phyloP scores from a whole-genome alignment of 345 rosid genomes.

The Eucalyptus leucophloia region DNA sequence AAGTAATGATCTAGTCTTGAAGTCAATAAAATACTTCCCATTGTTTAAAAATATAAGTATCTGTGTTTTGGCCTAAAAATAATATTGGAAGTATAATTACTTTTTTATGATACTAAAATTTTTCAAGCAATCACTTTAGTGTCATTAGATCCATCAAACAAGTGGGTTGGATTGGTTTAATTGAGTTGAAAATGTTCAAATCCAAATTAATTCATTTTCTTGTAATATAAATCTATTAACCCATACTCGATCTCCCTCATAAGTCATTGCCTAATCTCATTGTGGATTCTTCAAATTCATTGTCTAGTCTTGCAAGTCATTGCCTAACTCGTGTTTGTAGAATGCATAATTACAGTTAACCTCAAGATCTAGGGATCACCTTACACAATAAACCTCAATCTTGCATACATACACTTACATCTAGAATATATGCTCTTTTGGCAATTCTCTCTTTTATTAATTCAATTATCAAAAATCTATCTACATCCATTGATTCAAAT shows the following conservation, averaged over 20 bases:
- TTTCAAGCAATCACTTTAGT: background rate
- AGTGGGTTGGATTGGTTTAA: background rate
- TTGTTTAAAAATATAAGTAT: background rate
- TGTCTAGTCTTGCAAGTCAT: background rate
- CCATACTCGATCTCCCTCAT: background rate
- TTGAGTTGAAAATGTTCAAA: background rate
- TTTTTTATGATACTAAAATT: background rate
- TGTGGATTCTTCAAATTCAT: background rate
- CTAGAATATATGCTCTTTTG: background rate
- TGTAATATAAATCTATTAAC: too few species aligned
- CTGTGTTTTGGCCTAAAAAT: accelerated
- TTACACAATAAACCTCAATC: background rate
- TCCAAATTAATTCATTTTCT: too few species aligned
- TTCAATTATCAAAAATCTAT: background rate
- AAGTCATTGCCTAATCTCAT: background rate
- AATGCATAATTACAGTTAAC: background rate
- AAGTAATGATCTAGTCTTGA: background rate
- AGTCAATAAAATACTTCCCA: too few species aligned
- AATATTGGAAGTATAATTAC: background rate
- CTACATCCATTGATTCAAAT: background rate
- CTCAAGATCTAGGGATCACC: background rate
- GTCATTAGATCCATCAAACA: background rate
- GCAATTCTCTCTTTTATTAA: background rate
- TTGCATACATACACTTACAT: background rate
- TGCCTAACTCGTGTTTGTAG: background rate